Conservation (phyloP, 192 early-diverging fungal species). For the Backusella psychrophila region DNA sequence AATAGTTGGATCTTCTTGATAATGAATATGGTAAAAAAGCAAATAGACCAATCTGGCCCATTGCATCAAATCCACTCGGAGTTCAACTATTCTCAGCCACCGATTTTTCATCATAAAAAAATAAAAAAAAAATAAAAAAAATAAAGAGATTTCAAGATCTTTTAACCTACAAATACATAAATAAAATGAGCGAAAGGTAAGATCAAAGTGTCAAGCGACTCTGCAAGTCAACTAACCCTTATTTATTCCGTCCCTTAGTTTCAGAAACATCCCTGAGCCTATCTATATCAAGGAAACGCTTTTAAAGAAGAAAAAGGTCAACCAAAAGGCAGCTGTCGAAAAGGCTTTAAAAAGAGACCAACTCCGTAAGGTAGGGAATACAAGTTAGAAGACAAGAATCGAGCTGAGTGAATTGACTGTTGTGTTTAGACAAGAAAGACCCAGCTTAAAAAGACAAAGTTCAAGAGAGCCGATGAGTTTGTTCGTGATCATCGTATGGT, state of each 20-base stretch:
- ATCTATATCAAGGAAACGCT: constrained; percentile 76
- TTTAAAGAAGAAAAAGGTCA: constrained; percentile 77
- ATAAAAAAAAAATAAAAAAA: not conserved
- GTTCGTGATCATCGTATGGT: not conserved
- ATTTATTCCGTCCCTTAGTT: constrained; percentile 20
- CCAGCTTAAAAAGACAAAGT: constrained; percentile 16
- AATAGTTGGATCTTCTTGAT: not conserved
- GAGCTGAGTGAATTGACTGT: not conserved
- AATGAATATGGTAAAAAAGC: not conserved
- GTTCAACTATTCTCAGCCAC: not conserved
- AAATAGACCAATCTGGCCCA: not conserved
- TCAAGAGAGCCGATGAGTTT: constrained; percentile 26
- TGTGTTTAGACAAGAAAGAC: constrained; percentile 6
- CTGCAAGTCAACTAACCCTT: not conserved
- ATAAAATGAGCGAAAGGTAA: not conserved
- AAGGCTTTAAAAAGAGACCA: constrained; percentile 25
- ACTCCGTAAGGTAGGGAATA: not conserved
- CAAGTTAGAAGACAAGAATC: not conserved
- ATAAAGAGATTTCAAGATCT: constrained; percentile 2
- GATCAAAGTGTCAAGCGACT: not conserved
- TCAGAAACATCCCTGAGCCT: constrained; percentile 51
- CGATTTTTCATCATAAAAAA: not conserved
- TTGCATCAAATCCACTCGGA: not conserved
- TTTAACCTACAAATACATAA: not conserved
- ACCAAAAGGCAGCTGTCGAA: constrained; percentile 64